Conservation (phyloP, 371 early-diverging fungal species). For the Rhizopus stolonifer region DNA sequence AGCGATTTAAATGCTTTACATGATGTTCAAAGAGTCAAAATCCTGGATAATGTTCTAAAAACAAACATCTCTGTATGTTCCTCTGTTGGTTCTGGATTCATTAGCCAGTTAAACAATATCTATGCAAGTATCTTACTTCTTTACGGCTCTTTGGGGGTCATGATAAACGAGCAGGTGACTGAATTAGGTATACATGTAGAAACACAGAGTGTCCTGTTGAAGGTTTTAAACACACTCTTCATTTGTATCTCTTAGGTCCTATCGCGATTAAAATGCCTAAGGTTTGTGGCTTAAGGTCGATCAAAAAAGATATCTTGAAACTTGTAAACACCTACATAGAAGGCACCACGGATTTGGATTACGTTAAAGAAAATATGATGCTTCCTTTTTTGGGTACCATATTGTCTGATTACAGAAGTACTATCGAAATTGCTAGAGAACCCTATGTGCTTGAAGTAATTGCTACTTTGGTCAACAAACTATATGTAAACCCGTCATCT, state of each 20-base stretch:
- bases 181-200: slow-evolving; percentile 86
- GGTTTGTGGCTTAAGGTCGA: slow-evolving; percentile 88
- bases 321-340: slow-evolving; percentile 86
- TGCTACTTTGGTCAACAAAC: slow-evolving; percentile 75
- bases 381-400: slow-evolving; percentile 91
- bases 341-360: slow-evolving; percentile 74
- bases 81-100: slow-evolving; percentile 85
- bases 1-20: slow-evolving; percentile 72
- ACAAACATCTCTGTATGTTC: slow-evolving; percentile 91
- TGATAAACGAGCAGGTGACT: slow-evolving; percentile 83
- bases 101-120: slow-evolving; percentile 81
- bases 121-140: slow-evolving; percentile 88
- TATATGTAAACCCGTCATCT: slow-evolving; percentile 63
- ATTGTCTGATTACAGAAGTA: slow-evolving; percentile 81
- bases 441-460: slow-evolving; percentile 93
- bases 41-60: slow-evolving; percentile 87
- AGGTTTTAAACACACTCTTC: too few relatives aligned
- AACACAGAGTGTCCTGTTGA: slow-evolving; percentile 89
- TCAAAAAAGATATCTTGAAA: slow-evolving; percentile 93
- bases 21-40: slow-evolving; percentile 79
- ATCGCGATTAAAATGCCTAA: slow-evolving; percentile 91
- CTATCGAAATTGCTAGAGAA: slow-evolving; percentile 86
- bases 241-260: slow-evolving; percentile 47
- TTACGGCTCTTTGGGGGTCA: slow-evolving; percentile 85
- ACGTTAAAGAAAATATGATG: slow-evolving; percentile 78